Percentiles rank a stretch among this genome's conserved stretches.
These are phyloP conservation scores for Linum lewisii DNA, from an alignment of 345 rosid genomes.

Conservation along the genomic window DNA sequence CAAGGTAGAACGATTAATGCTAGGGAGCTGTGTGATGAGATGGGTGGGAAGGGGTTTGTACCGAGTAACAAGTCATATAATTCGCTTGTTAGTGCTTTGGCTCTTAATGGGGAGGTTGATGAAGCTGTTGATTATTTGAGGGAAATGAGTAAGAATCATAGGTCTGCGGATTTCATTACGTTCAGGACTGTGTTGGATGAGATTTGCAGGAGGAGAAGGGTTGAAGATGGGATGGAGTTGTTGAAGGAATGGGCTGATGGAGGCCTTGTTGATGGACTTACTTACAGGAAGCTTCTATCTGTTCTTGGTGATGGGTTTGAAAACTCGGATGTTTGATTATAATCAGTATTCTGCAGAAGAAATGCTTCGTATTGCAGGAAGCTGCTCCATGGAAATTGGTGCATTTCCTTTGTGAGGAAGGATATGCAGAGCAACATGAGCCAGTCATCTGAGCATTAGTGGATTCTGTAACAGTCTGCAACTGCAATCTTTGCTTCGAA, in stretches of 20 bases:
- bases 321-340: constrained; percentile 16
- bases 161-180: constrained; percentile 56
- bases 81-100: constrained; percentile 72
- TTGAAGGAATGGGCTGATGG: constrained; percentile 50
- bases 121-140: constrained; percentile 49
- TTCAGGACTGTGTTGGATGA: constrained; percentile 62
- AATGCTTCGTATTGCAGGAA: too few species aligned
- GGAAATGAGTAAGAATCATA: constrained; percentile 71
- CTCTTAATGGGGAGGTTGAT: constrained; percentile 54
- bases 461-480: constrained; percentile 76
- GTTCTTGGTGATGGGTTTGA: constrained; percentile 52
- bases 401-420: too few species aligned
- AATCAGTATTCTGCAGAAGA: too few species aligned
- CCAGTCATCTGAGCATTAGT: constrained; percentile 86
- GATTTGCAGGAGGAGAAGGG: constrained; percentile 51
- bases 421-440: too few species aligned
- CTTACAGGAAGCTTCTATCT: constrained; percentile 46
- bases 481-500: constrained; percentile 61
- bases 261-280: constrained; percentile 44
- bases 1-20: constrained; percentile 80
- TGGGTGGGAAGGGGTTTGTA: constrained; percentile 67
- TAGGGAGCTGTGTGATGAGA: constrained; percentile 54
- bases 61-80: constrained; percentile 71
- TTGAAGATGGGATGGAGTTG: constrained; percentile 42
- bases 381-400: too few species aligned